Percentiles rank a stretch among this genome's conserved stretches.
phyloP scores from a whole-genome alignment of 2,329 filamentous ascomycete genomes.

The Botrytis deweyae region DNA sequence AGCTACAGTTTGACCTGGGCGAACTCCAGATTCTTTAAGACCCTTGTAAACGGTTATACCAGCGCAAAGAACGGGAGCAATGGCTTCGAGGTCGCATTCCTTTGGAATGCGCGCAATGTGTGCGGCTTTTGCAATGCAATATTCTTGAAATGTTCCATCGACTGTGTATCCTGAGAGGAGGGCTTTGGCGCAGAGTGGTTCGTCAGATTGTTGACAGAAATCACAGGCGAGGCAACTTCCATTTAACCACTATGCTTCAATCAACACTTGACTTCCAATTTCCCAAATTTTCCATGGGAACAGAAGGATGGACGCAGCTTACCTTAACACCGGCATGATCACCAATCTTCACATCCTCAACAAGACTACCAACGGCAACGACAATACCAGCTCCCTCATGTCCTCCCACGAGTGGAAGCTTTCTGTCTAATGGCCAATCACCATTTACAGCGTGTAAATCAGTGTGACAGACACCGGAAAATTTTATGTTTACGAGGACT shows the following conservation, averaged over 20 bases:
- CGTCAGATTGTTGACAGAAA: conserved; percentile 78
- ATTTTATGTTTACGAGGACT: conserved; percentile 89
- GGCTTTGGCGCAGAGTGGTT: conserved; percentile 76
- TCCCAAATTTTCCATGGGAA: not conserved
- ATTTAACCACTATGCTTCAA: conserved; percentile 70
- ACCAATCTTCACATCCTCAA: conserved; percentile 75
- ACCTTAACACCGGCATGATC: conserved; percentile 81
- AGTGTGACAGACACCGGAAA: conserved; percentile 87
- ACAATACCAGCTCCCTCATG: conserved; percentile 79
- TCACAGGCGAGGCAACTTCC: conserved; percentile 79
- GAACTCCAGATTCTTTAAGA: conserved; percentile 77
- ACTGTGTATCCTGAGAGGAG: conserved; percentile 87
- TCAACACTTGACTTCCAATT: conserved; percentile 22
- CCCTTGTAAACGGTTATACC: conserved; percentile 90
- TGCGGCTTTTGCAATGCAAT: conserved; percentile 80
- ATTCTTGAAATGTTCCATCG: conserved; percentile 92
- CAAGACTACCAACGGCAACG: conserved; percentile 74
- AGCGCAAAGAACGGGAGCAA: conserved; percentile 79
- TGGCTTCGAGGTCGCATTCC: conserved; percentile 69
- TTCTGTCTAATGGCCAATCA: conserved; percentile 83
- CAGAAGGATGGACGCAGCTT: not conserved
- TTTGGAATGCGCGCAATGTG: conserved; percentile 82
- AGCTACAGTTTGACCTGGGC: conserved; percentile 74
- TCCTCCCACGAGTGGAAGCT: conserved; percentile 82
- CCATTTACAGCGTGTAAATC: conserved; percentile 80